Base-by-base conservation (phyloP, 176 grass and related monocot genomes). In the Miscanthus lutarioriparius region DNA sequence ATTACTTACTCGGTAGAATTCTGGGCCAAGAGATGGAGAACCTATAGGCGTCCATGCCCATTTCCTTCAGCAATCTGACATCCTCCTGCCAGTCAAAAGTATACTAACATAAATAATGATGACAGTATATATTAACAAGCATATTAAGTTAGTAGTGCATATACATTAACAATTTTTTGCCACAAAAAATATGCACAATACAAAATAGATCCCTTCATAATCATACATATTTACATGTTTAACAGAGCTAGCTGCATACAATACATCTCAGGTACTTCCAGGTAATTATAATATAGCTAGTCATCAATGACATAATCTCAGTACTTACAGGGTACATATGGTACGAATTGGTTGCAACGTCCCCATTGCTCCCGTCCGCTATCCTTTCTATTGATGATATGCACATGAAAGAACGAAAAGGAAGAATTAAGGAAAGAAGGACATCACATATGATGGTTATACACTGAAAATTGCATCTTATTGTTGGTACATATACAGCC, bases 21-120 rank as follows among this genome's bases (percentile, higher is more conserved):
- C 76, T 79, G 2, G 76, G 2, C 76, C 76, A 79, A 40, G 23
- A 28, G 43, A 79, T 79, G 8, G 76, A 79, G 59, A 79, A 79
- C 37, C 76, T 17, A 15, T 79, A 79, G 3, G 76, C 59, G 6
- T 67, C 40, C 77, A 80, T 80, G 0, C 77, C 77, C 41, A 80
- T 80, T 1, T 10, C 9, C 62, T 80, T 80, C 16, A 80, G 40
- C 62, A 67, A 35, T 48, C 6, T 6, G 11, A 80, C 62, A 8
- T 80, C 77, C 0, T 67, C 17, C 77, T 80, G 41, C 3, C 8
- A 25, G 10, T 8, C n/a, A 72, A 22, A 47, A 17, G 4, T 69
- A 17, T 1, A 17, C 3, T 37, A 0, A 69, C 1, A 67, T 68
- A 38, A 68, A 37, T 37, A 38, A 68, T 38, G 13, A 20, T 68